phyloP scores from a whole-genome alignment of 2,329 filamentous ascomycete species.

The Alternaria angustiovoidea region DNA sequence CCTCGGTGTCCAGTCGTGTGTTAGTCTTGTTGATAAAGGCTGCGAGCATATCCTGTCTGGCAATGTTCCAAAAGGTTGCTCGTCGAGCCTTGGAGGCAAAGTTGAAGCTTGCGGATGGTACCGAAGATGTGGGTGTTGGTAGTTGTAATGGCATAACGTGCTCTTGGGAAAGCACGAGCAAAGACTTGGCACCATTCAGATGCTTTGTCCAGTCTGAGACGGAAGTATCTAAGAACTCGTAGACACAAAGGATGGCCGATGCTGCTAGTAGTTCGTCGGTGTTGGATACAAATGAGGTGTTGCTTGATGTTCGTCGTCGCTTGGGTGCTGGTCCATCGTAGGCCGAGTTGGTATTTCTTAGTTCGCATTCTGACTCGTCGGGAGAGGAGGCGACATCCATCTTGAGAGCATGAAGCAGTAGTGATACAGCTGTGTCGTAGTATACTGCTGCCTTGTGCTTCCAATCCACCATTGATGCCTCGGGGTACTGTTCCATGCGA shows the following conservation, averaged over 20 bases:
- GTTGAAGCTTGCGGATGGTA: slow-evolving; percentile 35
- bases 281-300: slow-evolving; percentile 51
- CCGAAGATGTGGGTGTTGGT: slow-evolving; percentile 47
- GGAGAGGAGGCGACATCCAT: slow-evolving; percentile 40
- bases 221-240: slow-evolving; percentile 72
- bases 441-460: slow-evolving; percentile 68
- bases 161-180: slow-evolving; percentile 65
- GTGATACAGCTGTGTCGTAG: slow-evolving; percentile 65
- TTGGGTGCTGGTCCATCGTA: slow-evolving; percentile 38
- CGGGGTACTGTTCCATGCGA: slow-evolving; percentile 62
- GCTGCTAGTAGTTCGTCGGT: slow-evolving; percentile 70
- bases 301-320: slow-evolving; percentile 55
- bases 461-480: slow-evolving; percentile 62
- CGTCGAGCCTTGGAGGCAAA: slow-evolving; percentile 62
- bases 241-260: slow-evolving; percentile 71
- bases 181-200: slow-evolving; percentile 70
- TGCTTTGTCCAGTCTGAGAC: slow-evolving; percentile 70
- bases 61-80: slow-evolving; percentile 73
- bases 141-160: slow-evolving; percentile 57
- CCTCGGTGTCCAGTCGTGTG: slow-evolving; percentile 68
- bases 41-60: slow-evolving; percentile 70
- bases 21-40: slow-evolving; percentile 70
- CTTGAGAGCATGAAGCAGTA: slow-evolving; percentile 51
- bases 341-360: slow-evolving; percentile 14
- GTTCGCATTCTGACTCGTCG: slow-evolving; percentile 41